Percentiles rank a stretch among this genome's conserved stretches.
These are phyloP conservation scores for Esteya vermicola DNA, from an alignment of 2,329 filamentous ascomycete genomes.

Conservation along the genomic window DNA sequence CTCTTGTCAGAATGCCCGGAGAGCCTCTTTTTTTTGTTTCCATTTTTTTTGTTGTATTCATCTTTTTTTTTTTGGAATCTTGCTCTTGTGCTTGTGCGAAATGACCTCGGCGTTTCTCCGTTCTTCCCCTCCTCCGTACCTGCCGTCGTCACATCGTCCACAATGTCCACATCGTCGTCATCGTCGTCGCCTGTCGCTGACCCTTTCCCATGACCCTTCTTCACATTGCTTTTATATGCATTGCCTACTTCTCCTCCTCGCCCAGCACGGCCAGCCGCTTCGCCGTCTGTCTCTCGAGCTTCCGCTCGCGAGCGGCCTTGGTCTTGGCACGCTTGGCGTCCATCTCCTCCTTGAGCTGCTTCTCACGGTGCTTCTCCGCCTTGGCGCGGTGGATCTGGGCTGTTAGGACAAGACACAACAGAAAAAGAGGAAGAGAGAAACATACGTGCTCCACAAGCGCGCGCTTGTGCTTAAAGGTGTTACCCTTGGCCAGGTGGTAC, in stretches of 20 bases:
- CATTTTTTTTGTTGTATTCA: too few relatives aligned
- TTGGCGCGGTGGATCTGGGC: constrained; percentile 97
- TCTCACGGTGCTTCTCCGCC: constrained; percentile 97
- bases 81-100: too few relatives aligned
- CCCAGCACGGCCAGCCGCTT: constrained; percentile 83
- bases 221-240: constrained; percentile 14
- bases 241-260: constrained; percentile 40
- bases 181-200: too few relatives aligned
- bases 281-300: constrained; percentile 76
- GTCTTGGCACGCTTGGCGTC: constrained; percentile 99
- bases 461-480: constrained; percentile 99
- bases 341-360: constrained; percentile 97
- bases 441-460: constrained; percentile 99
- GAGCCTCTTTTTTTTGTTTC: too few relatives aligned
- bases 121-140: too few relatives aligned
- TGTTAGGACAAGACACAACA: neutral
- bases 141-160: too few relatives aligned
- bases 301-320: constrained; percentile 99
- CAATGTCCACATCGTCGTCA: too few relatives aligned
- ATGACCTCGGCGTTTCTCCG: too few relatives aligned
- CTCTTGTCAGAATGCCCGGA: too few relatives aligned
- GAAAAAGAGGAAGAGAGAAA: constrained; percentile 17
- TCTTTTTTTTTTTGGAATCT: neutral
- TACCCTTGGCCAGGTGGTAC: constrained; percentile 99
- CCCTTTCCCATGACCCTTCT: too few relatives aligned